Percentiles rank a stretch among this genome's conserved stretches.
These are phyloP conservation scores for Penicillium tannophilum DNA, from an alignment of 495 filamentous ascomycete species.

Conservation along the genomic window DNA sequence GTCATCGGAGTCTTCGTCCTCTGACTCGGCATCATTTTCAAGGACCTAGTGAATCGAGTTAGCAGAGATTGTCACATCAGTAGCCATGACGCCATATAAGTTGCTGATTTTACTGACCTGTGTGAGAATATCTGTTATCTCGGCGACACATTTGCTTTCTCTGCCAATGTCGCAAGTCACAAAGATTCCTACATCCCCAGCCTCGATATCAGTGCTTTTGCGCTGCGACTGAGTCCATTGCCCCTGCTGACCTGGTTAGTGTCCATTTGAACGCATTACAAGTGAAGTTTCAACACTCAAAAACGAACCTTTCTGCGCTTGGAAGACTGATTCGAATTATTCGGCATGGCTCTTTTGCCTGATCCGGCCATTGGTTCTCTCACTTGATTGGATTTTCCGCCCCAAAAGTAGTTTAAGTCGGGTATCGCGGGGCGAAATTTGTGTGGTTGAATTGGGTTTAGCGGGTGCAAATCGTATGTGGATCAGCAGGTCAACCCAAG, in stretches of 20 bases:
- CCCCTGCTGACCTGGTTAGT: slow-evolving; percentile 26
- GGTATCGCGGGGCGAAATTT: slow-evolving; percentile 3
- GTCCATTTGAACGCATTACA: slow-evolving; percentile 14
- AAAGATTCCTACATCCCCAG: slow-evolving; percentile 86
- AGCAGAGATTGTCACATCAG: not conserved
- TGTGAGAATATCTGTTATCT: slow-evolving; percentile 72
- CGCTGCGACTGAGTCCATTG: slow-evolving; percentile 27
- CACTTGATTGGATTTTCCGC: not conserved
- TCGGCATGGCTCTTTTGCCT: slow-evolving; percentile 39
- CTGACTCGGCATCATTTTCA: slow-evolving; percentile 22
- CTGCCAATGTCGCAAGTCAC: slow-evolving; percentile 80
- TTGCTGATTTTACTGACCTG: slow-evolving; percentile 53
- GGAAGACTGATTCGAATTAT: slow-evolving; percentile 25
- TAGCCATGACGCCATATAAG: not conserved
- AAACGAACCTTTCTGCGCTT: slow-evolving; percentile 43
- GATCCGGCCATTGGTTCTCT: slow-evolving; percentile 24
- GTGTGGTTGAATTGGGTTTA: slow-evolving; percentile 16
- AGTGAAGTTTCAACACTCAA: not conserved
- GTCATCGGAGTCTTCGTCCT: slow-evolving; percentile 39
- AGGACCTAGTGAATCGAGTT: slow-evolving; percentile 15
- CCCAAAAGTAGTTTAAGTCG: not conserved
- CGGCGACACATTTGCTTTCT: slow-evolving; percentile 75
- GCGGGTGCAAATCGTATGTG: slow-evolving; percentile 8
- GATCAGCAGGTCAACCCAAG: not conserved
- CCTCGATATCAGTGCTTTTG: slow-evolving; percentile 52